Percentiles rank a stretch among this genome's conserved stretches.
Evolutionary conservation across 2,329 filamentous ascomycete genomes (phyloP).

Genomic region (Talaromyces sp.): DNA sequence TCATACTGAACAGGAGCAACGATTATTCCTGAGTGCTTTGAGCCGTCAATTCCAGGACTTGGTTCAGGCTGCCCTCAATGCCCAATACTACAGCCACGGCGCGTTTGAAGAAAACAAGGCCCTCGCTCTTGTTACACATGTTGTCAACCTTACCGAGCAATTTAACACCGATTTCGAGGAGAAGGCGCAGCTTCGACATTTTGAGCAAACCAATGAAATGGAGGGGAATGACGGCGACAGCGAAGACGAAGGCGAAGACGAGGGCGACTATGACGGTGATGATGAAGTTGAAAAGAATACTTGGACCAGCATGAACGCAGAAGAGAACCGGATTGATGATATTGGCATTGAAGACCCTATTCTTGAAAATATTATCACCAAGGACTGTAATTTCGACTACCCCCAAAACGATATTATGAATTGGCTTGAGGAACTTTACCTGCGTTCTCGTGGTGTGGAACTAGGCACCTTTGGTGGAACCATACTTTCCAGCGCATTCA

Average conservation of each 20-base stretch:
- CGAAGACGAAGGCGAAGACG: not conserved
- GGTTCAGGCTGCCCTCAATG: constrained; percentile 12
- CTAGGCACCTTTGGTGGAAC: constrained; percentile 43
- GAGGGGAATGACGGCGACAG: not conserved
- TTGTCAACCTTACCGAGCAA: constrained; percentile 21
- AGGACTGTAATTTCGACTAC: constrained; percentile 1
- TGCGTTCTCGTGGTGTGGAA: constrained; percentile 47
- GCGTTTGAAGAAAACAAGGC: constrained; percentile 26
- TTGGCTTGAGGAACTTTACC: constrained; percentile 7
- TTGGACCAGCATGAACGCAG: not conserved
- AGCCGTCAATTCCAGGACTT: constrained; percentile 3
- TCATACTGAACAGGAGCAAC: constrained; percentile 18
- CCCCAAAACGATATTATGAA: constrained; percentile 27
- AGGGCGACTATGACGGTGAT: too few relatives aligned
- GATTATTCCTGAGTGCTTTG: not conserved
- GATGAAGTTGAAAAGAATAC: not conserved
- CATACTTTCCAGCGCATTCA: constrained; percentile 37
- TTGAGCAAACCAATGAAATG: constrained; percentile 1
- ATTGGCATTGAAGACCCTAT: constrained; percentile 1
- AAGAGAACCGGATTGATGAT: constrained; percentile 10
- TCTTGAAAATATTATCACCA: constrained; percentile 6
- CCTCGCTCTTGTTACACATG: constrained; percentile 28
- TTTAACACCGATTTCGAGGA: constrained; percentile 18
- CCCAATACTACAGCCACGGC: constrained; percentile 29
- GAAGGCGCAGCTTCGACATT: constrained; percentile 17